phyloP scores from a whole-genome alignment of 179 eudicot species.

The Heliamphora pulchella region DNA sequence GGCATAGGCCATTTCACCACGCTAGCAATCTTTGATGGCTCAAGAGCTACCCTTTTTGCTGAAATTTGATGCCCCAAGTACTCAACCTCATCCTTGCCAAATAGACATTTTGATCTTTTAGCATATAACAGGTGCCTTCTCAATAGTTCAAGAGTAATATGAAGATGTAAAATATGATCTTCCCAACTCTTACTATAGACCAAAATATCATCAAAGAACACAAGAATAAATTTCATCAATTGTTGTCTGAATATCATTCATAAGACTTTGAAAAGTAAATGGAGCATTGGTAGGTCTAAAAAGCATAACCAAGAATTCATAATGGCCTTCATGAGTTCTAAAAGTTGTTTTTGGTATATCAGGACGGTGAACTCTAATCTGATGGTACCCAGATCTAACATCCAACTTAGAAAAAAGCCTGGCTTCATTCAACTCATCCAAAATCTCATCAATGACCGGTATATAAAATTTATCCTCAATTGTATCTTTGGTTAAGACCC shows the following conservation, averaged over 20 bases:
- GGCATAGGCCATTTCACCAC: not conserved
- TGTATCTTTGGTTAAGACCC: not conserved
- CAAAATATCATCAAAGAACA: not conserved
- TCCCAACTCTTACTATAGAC: not conserved
- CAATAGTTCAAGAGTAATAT: not conserved
- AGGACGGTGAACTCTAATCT: not conserved
- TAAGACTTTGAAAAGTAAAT: not conserved
- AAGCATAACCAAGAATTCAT: not conserved
- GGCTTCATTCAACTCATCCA: not conserved
- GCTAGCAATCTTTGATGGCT: not conserved
- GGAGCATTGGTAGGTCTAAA: not conserved
- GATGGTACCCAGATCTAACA: not conserved
- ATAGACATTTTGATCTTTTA: not conserved
- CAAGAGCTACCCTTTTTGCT: not conserved
- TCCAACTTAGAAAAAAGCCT: not conserved
- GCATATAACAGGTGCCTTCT: not conserved
- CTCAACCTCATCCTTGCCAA: not conserved
- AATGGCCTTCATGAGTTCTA: constrained; percentile 5
- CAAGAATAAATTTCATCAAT: not conserved
- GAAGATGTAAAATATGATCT: not conserved
- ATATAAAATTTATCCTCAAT: not conserved
- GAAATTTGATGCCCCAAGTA: not conserved
- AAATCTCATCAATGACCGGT: not conserved
- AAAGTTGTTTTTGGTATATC: not conserved
- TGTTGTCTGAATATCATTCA: not conserved